A percentile compares a stretch with the other conserved stretches of the same genome.
These are phyloP conservation scores for Conoideocrella luteorostrata DNA, from an alignment of 2,329 filamentous ascomycete species.

Conservation along the genomic window DNA sequence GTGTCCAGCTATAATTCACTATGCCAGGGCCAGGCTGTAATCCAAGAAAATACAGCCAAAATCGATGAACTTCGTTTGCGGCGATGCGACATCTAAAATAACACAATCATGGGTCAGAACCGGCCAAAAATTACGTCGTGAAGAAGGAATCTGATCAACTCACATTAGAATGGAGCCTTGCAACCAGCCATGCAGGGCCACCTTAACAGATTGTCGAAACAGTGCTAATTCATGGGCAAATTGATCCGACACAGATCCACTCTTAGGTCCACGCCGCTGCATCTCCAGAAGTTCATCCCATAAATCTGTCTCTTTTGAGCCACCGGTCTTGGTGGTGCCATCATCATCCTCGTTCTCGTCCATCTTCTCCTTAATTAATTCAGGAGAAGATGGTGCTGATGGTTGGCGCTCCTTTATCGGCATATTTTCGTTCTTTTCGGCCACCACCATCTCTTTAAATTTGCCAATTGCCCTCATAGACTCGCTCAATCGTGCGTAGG, in stretches of 20 bases:
- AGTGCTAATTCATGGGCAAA: constrained; percentile 58
- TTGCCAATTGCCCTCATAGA: constrained; percentile 68
- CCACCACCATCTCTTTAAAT: constrained; percentile 55
- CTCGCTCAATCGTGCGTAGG: constrained; percentile 77
- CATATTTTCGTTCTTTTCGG: constrained; percentile 33
- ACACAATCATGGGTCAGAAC: background rate
- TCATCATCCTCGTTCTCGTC: constrained; percentile 26
- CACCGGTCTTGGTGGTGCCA: constrained; percentile 1
- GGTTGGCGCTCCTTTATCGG: background rate
- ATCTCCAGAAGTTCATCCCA: constrained; percentile 7
- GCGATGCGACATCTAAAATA: constrained; percentile 4
- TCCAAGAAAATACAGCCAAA: constrained; percentile 10
- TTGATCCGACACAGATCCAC: constrained; percentile 41
- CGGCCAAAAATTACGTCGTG: background rate
- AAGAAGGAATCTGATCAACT: constrained; percentile 32
- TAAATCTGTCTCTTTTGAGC: background rate
- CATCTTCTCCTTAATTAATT: constrained; percentile 31
- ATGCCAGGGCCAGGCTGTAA: constrained; percentile 7
- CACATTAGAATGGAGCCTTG: constrained; percentile 62
- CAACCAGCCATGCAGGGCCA: constrained; percentile 66
- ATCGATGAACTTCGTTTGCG: background rate
- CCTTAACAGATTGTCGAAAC: constrained; percentile 56
- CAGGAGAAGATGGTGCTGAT: background rate
- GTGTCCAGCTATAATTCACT: constrained; percentile 9
- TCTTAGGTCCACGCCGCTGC: constrained; percentile 23